Conservation (phyloP, 1,139 yeast species). For the Blastobotrys buckinghamii region DNA sequence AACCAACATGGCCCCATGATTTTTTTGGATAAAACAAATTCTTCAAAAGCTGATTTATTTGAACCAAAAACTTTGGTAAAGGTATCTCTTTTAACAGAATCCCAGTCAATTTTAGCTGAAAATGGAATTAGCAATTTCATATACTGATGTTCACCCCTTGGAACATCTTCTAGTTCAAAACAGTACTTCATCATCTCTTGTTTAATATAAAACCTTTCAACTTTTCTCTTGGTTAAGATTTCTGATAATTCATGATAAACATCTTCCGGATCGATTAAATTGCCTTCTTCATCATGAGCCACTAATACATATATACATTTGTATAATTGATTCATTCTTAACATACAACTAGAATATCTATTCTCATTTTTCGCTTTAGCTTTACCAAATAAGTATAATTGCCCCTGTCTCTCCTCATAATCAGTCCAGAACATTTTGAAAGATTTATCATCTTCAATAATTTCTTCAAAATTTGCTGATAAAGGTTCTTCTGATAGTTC, state of each 20-base stretch:
- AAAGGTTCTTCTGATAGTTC: neutral
- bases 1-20: conserved; percentile 99
- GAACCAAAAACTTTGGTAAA: conserved; percentile 80
- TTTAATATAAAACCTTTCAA: conserved; percentile 60
- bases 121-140: conserved; percentile 73
- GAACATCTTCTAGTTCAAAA: conserved; percentile 76
- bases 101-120: conserved; percentile 31
- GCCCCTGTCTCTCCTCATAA: conserved; percentile 68
- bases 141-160: conserved; percentile 66
- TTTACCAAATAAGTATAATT: conserved; percentile 80
- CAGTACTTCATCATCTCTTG: conserved; percentile 77
- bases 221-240: conserved; percentile 55
- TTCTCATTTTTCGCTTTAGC: conserved; percentile 44
- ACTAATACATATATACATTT: conserved; percentile 81
- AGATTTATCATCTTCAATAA: conserved; percentile 37
- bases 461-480: conserved; percentile 8
- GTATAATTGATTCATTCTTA: conserved; percentile 64
- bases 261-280: conserved; percentile 50
- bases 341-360: conserved; percentile 63
- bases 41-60: conserved; percentile 67
- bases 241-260: conserved; percentile 73
- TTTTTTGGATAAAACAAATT: conserved; percentile 74
- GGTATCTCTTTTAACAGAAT: conserved; percentile 3
- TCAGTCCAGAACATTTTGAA: conserved; percentile 89
- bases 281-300: conserved; percentile 38